A percentile compares a stretch with the other conserved stretches of the same genome.
phyloP scores from a whole-genome alignment of 495 filamentous ascomycete species.

The Daldinia decipiens region DNA sequence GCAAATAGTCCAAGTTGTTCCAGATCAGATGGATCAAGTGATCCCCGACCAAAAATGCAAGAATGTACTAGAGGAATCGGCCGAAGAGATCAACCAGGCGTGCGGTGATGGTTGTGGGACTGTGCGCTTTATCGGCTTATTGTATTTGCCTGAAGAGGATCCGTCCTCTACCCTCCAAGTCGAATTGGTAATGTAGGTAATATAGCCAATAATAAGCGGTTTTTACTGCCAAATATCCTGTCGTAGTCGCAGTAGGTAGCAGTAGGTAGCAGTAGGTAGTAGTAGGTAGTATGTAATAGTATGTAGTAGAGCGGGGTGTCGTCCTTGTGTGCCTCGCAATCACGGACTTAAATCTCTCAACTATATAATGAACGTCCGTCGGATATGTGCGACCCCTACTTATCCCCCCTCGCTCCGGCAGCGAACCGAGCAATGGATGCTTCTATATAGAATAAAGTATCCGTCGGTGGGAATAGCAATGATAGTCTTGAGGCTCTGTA shows the following conservation, averaged over 20 bases:
- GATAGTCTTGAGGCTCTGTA: slow-evolving; percentile 27
- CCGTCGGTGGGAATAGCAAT: slow-evolving; percentile 7
- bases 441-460: slow-evolving; percentile 19
- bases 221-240: slow-evolving; percentile 24
- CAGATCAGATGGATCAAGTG: slow-evolving; percentile 33
- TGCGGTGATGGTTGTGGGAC: slow-evolving; percentile 26
- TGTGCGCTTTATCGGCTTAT: slow-evolving; percentile 31
- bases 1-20: slow-evolving; percentile 36
- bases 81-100: slow-evolving; percentile 18
- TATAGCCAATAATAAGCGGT: slow-evolving; percentile 36
- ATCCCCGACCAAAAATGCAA: slow-evolving; percentile 27
- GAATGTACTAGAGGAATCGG: slow-evolving; percentile 22
- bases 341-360: slow-evolving; percentile 22
- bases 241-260: slow-evolving; percentile 15
- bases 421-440: slow-evolving; percentile 14
- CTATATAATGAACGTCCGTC: slow-evolving; percentile 19
- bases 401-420: slow-evolving; percentile 19
- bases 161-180: slow-evolving; percentile 31
- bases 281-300: slow-evolving; percentile 6
- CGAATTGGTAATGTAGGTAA: slow-evolving; percentile 26
- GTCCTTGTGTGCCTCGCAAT: slow-evolving; percentile 36
- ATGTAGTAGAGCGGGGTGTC: slow-evolving; percentile 19
- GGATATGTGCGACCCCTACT: slow-evolving; percentile 28
- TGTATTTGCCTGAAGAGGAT: slow-evolving; percentile 43
- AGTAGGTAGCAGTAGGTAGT: slow-evolving; percentile 23